phyloP scores from a whole-genome alignment of 2,329 filamentous ascomycete species.

The Arthroderma sp. region DNA sequence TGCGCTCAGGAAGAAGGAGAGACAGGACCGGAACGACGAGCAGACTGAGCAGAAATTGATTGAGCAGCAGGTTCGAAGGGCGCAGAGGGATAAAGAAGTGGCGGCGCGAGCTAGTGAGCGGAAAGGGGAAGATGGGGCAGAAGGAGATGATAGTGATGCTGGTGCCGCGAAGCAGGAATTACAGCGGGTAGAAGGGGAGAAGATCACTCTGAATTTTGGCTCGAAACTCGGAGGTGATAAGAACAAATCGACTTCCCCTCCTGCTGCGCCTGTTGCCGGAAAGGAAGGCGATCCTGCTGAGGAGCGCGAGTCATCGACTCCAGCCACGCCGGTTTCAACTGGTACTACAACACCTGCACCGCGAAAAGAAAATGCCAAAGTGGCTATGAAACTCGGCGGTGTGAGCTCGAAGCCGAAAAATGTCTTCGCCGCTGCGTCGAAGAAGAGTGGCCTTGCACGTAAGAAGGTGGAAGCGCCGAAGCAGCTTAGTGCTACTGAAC shows the following conservation, averaged over 20 bases:
- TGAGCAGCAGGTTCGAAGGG: conserved; percentile 67
- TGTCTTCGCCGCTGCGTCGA: conserved; percentile 10
- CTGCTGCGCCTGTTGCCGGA: neutral
- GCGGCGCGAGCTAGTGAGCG: neutral
- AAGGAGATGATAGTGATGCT: conserved; percentile 1
- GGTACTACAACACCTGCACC: conserved; percentile 1
- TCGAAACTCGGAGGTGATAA: neutral
- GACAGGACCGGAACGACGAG: conserved; percentile 81
- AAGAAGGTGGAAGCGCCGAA: conserved; percentile 8
- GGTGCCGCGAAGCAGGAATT: conserved; percentile 5
- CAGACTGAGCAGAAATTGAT: conserved; percentile 81
- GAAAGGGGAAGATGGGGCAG: conserved; percentile 10
- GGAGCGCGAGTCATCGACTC: neutral
- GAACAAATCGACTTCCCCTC: neutral
- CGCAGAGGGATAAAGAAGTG: conserved; percentile 29
- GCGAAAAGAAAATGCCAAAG: neutral
- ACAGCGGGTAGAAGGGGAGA: conserved; percentile 10
- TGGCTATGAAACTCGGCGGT: conserved; percentile 6
- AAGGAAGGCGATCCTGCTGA: neutral
- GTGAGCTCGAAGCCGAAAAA: conserved; percentile 9
- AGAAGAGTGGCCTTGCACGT: conserved; percentile 6
- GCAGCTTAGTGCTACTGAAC: conserved; percentile 8
- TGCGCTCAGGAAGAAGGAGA: conserved; percentile 67
- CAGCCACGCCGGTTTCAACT: conserved; percentile 1
- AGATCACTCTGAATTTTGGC: conserved; percentile 10